phyloP scores from a whole-genome alignment of 2,329 filamentous ascomycete genomes.

The Xylaria sp. region DNA sequence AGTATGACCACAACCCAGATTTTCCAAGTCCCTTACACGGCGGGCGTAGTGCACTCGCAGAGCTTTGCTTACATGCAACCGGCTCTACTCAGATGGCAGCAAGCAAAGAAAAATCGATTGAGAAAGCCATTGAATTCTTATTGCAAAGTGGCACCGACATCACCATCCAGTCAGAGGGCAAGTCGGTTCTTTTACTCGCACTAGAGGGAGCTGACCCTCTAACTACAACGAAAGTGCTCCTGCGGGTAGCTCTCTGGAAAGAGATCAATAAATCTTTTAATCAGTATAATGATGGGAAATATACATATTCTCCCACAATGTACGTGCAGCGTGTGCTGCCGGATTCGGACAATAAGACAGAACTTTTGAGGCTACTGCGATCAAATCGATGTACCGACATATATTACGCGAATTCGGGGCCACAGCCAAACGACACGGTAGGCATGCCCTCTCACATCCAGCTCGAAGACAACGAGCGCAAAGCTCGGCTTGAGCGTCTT shows the following conservation, averaged over 20 bases:
- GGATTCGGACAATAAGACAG: constrained; percentile 45
- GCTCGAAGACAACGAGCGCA: constrained; percentile 56
- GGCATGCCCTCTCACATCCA: constrained; percentile 59
- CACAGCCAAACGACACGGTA: constrained; percentile 59
- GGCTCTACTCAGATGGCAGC: constrained; percentile 51
- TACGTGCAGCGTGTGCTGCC: constrained; percentile 59
- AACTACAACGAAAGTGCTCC: constrained; percentile 59
- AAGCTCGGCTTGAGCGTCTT: constrained; percentile 52
- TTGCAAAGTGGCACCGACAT: constrained; percentile 63
- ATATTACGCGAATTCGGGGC: constrained; percentile 59
- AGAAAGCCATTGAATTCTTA: constrained; percentile 61
- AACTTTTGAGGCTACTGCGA: constrained; percentile 55
- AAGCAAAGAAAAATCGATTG: constrained; percentile 58
- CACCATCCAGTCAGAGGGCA: constrained; percentile 59
- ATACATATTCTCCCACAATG: constrained; percentile 68
- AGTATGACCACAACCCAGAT: constrained; percentile 66
- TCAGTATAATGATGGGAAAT: constrained; percentile 56
- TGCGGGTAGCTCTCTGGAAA: constrained; percentile 70
- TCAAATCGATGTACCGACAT: constrained; percentile 59
- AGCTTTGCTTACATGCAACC: constrained; percentile 64
- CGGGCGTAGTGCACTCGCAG: constrained; percentile 67
- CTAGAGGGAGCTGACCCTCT: constrained; percentile 62
- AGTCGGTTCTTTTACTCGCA: constrained; percentile 64
- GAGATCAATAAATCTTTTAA: constrained; percentile 66
- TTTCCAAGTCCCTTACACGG: constrained; percentile 67